Conservation (phyloP, 2,329 filamentous ascomycete genomes). For the Madurella mycetomatis region DNA sequence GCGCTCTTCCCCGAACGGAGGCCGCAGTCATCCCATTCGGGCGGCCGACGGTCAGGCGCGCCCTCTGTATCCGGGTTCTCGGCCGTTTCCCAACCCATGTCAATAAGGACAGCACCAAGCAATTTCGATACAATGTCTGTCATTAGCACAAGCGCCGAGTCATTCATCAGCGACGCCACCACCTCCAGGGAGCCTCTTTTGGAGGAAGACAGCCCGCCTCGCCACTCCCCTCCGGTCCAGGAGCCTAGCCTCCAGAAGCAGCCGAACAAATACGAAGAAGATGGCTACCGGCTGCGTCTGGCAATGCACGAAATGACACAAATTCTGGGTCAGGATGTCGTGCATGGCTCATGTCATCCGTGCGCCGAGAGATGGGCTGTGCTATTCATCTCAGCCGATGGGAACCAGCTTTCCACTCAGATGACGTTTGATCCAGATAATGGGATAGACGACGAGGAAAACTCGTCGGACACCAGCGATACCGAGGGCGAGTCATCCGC, state of each 20-base stretch:
- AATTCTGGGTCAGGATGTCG: constrained; percentile 57
- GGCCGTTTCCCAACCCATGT: constrained; percentile 63
- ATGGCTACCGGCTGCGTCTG: constrained; percentile 60
- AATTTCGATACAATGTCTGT: constrained; percentile 65
- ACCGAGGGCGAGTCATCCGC: constrained; percentile 57
- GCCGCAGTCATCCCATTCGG: constrained; percentile 58
- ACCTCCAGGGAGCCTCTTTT: constrained; percentile 61
- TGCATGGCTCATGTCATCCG: constrained; percentile 68
- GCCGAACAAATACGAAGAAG: constrained; percentile 55
- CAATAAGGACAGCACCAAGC: constrained; percentile 52
- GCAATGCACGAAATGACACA: constrained; percentile 69
- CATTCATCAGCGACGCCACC: constrained; percentile 64
- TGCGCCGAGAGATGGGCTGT: constrained; percentile 81
- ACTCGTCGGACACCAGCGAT: constrained; percentile 53
- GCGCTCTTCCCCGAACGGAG: constrained; percentile 74
- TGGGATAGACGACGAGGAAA: constrained; percentile 59
- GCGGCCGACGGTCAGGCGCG: constrained; percentile 60
- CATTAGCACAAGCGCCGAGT: constrained; percentile 68
- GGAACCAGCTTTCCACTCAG: constrained; percentile 62
- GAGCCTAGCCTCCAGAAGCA: constrained; percentile 42
- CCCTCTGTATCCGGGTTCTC: constrained; percentile 66
- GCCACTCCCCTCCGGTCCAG: constrained; percentile 50
- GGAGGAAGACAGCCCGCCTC: constrained; percentile 52
- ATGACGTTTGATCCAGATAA: constrained; percentile 70
- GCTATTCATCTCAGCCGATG: constrained; percentile 71